Percentiles rank a stretch among this genome's conserved stretches.
These are phyloP conservation scores for Rubus parviflorus DNA, from an alignment of 306 rosid species.

Conservation along the genomic window DNA sequence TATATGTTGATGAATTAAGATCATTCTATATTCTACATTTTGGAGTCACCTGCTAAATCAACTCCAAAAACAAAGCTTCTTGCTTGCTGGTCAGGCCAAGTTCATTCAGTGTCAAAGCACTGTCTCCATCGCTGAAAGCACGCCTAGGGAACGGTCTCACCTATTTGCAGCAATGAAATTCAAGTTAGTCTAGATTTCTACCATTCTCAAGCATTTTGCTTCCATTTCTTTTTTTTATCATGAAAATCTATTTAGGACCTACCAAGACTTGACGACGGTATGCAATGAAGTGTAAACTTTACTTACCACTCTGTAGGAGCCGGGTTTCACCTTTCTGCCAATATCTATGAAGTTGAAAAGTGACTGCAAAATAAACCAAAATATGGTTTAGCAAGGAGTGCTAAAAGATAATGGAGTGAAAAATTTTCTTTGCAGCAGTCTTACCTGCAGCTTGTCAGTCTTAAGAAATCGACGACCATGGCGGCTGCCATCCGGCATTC, in stretches of 20 bases:
- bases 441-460: constrained; percentile 83
- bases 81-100: constrained; percentile 85
- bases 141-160: constrained; percentile 95
- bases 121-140: constrained; percentile 69
- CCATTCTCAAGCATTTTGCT: not conserved
- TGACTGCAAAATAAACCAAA: constrained; percentile 51
- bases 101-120: constrained; percentile 58
- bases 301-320: constrained; percentile 89
- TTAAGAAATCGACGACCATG: constrained; percentile 89
- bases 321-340: constrained; percentile 74
- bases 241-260: not conserved
- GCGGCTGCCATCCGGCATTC: constrained; percentile 95
- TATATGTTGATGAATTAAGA: constrained; percentile 32
- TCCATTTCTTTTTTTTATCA: not conserved
- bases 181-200: not conserved
- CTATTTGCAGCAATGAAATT: constrained; percentile 41
- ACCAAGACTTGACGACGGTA: constrained; percentile 16
- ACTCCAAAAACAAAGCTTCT: constrained; percentile 91
- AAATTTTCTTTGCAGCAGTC: constrained; percentile 1
- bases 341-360: constrained; percentile 85
- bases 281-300: constrained; percentile 1
- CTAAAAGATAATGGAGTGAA: constrained; percentile 9
- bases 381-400: constrained; percentile 26
- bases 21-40: constrained; percentile 37
- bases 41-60: constrained; percentile 41